A percentile compares a stretch with the other conserved stretches of the same genome.
phyloP scores from a whole-genome alignment of 352 stramenopile species.

The Pythium guiyangense region DNA sequence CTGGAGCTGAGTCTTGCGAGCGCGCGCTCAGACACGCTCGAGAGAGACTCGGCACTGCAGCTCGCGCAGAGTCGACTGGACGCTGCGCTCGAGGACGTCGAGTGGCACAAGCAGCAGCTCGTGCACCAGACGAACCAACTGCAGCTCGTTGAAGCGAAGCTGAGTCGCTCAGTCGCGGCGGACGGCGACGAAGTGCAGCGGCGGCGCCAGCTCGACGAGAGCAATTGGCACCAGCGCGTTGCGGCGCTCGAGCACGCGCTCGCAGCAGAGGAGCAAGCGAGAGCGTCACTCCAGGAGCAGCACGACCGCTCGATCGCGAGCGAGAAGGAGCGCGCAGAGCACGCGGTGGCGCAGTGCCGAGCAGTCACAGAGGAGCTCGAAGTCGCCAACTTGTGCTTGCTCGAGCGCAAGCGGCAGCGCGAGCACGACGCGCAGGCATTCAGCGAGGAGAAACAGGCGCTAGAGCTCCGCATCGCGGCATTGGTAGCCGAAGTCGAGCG shows the following conservation, averaged over 20 bases:
- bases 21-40: background rate
- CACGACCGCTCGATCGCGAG: slow-evolving; percentile 26
- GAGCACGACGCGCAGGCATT: slow-evolving; percentile 30
- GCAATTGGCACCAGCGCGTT: slow-evolving; percentile 57
- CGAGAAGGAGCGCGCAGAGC: slow-evolving; percentile 38
- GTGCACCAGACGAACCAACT: slow-evolving; percentile 45
- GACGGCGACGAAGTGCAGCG: slow-evolving; percentile 42
- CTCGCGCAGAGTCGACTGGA: slow-evolving; percentile 20
- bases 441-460: slow-evolving; percentile 18
- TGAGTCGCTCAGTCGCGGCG: slow-evolving; percentile 42
- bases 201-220: slow-evolving; percentile 38
- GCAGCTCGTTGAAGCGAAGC: slow-evolving; percentile 37
- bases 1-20: background rate
- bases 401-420: slow-evolving; percentile 62
- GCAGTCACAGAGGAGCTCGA: slow-evolving; percentile 49
- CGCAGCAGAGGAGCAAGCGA: slow-evolving; percentile 33
- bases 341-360: slow-evolving; percentile 34
- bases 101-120: slow-evolving; percentile 22
- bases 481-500: slow-evolving; percentile 8
- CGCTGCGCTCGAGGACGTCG: slow-evolving; percentile 23
- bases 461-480: slow-evolving; percentile 16
- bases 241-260: slow-evolving; percentile 50
- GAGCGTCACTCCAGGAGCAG: slow-evolving; percentile 31
- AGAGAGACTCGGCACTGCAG: slow-evolving; percentile 14
- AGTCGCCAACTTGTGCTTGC: slow-evolving; percentile 65